A percentile compares a stretch with the other conserved stretches of the same genome.
phyloP scores from a whole-genome alignment of 2,329 filamentous ascomycete species.

The Fusarium citri region DNA sequence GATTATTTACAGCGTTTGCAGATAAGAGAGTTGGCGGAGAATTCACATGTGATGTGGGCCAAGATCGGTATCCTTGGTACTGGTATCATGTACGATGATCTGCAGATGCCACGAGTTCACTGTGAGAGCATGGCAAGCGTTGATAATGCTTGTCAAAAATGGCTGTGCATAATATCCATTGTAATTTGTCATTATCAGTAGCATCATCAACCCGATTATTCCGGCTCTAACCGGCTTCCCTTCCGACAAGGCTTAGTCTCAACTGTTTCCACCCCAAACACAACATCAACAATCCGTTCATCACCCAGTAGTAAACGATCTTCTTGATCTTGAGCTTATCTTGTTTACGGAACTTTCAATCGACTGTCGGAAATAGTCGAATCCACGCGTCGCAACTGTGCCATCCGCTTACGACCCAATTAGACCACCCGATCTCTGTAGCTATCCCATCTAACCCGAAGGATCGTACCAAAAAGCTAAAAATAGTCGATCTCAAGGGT shows the following conservation, averaged over 20 bases:
- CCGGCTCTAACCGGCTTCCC: not conserved
- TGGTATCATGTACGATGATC: not conserved
- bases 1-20: fast-evolving
- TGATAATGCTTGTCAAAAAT: not conserved
- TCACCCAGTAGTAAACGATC: not conserved
- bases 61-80: not conserved
- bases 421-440: not conserved
- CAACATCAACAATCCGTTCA: not conserved
- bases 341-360: not conserved
- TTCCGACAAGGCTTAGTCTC: not conserved
- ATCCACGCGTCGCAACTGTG: not conserved
- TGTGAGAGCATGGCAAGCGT: not conserved
- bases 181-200: not conserved
- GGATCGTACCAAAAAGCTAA: not conserved
- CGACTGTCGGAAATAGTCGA: not conserved
- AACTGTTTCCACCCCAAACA: not conserved
- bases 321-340: not conserved
- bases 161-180: not conserved
- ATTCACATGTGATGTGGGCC: not conserved
- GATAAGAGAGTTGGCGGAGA: too few species aligned
- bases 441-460: not conserved
- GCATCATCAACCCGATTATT: not conserved
- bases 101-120: not conserved
- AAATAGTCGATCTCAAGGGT: not conserved
- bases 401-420: not conserved